Evolutionary conservation across 2,329 filamentous ascomycete species (phyloP), one percentile per base, ranked within the genome.

Genomic region (Paracoccidioides lutzii): DNA sequence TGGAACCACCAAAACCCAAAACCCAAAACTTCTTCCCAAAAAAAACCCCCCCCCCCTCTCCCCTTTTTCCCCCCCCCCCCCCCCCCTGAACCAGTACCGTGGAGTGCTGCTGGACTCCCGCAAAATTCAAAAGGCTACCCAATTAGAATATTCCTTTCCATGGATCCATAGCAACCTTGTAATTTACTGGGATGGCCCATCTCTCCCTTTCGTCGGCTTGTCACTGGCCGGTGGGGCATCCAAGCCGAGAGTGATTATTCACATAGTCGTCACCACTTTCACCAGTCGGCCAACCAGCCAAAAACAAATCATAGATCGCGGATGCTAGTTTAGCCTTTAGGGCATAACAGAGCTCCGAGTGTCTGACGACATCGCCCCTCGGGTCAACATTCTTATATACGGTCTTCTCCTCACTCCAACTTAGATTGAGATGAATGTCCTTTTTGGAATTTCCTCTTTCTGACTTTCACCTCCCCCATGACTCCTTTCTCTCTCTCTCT

Each of bases 321-420:
- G 49, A 28, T 42, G 14, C 46, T 49, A 37, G 46, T 22, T 12
- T 35, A 49, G 12, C 32, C 12, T 30, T 37, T 30, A 15, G 22
- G 48, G 49, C 15, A n/a, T 32, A 32, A 52, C 15, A 38, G n/a
- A 52, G 22, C 49, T 52, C 49, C 10, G n/a, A 14, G 22, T n/a
- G 35, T 52, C 49, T 52, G 49, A 52, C 49, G 37, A 52, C 49
- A 52, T 52, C 37, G 49, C 49, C 49, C 49, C 48, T 52, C 49
- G 7, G 49, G 28, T 52, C 49, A 9, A 4, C 14, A 37, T 41
- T 35, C 37, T 42, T 42, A 52, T 52, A 52, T 52, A 12, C 41
- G 30, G n/a, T 52, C 37, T 42, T 37, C 49, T 52, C 49, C 37
- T 42, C 5, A 14, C 37, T 32, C 10, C n/a, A 37, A 41, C 49